A percentile compares a stretch with the other conserved stretches of the same genome.
These are phyloP conservation scores for Scheffersomyces stipitis DNA, from an alignment of 805 yeast genomes.

Conservation along the genomic window DNA sequence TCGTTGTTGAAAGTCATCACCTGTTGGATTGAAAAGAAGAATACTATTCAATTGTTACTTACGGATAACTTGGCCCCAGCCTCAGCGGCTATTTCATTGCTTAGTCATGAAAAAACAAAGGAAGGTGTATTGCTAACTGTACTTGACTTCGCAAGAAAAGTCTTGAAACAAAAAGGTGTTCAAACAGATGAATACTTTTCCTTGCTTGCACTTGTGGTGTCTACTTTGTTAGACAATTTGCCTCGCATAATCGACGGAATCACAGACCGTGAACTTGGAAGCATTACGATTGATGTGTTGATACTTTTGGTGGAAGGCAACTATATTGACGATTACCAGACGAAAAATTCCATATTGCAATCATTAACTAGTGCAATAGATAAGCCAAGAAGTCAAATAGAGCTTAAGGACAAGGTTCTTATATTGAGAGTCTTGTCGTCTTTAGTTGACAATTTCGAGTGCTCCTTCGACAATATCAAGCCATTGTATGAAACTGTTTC, in stretches of 20 bases:
- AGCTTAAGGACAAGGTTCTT: constrained; percentile 51
- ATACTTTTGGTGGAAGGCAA: constrained; percentile 55
- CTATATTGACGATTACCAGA: constrained; percentile 54
- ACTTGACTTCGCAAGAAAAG: constrained; percentile 51
- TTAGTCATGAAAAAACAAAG: constrained; percentile 59
- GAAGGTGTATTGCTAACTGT: constrained; percentile 60
- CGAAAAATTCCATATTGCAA: constrained; percentile 51
- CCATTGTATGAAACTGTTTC: constrained; percentile 52
- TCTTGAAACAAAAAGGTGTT: constrained; percentile 41
- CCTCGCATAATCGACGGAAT: constrained; percentile 49
- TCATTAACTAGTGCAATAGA: constrained; percentile 63
- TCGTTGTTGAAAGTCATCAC: constrained; percentile 67
- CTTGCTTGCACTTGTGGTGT: constrained; percentile 58
- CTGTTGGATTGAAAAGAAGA: constrained; percentile 47
- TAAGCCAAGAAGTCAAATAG: constrained; percentile 53
- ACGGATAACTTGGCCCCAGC: constrained; percentile 57
- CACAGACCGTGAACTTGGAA: constrained; percentile 45
- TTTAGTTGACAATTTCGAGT: constrained; percentile 52
- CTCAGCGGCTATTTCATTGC: constrained; percentile 52
- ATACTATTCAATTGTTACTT: constrained; percentile 51
- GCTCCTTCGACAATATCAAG: constrained; percentile 50
- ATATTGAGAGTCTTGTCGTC: constrained; percentile 57
- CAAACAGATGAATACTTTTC: constrained; percentile 44
- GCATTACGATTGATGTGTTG: constrained; percentile 53
- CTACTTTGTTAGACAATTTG: constrained; percentile 50